Evolutionary conservation across 2,329 filamentous ascomycete species (phyloP), one percentile per base, ranked within the genome.

Genomic region (Leptographium wingfieldii): DNA sequence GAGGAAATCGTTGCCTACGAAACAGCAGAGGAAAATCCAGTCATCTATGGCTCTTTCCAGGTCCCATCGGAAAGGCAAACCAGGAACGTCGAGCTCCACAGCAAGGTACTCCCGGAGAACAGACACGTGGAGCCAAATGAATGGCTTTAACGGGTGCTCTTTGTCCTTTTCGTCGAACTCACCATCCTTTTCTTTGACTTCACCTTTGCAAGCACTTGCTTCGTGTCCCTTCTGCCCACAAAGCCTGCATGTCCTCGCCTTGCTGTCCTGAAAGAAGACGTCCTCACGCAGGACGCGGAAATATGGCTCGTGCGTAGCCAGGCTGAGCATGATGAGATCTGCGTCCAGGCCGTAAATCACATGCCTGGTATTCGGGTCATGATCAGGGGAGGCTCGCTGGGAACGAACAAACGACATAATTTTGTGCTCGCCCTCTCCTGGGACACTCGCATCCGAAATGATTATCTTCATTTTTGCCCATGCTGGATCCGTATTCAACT

Each of bases 21-120:
- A 97, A 76, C 95, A 97, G 75, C 92, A 97, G 85, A 97, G 94
- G 72, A 97, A 97, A 16, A 97, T 90, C 94, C 92, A 97, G 70
- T 97, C 92, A 72, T 97, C 94, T 61, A 97, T 82, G 31, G 92
- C 92, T 65, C 94, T 85, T 73, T 99, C 94, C 53, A 99, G 79
- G 70, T 99, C 91, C 73, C 95, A 97, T 59, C 83, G 82, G 73
- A 97, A 97, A 1, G 86, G 86, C 65, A 96, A 82, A 60, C 85
- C 82, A 22, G 90, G 86, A 40, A 96, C 86, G 68, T 88, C 82
- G 67, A 99, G 84, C 73, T 99, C 94, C 57, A 90, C 86, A 61
- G 87, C 91, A 59, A 99, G 80, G 70, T 99, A 99, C 73, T 99
- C 94, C 68, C 94, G 84, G 59, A 99, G 76, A 57, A 96, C 80